Base-by-base conservation (phyloP, 73 alveolate genomes). In the Breviolum minutum region DNA sequence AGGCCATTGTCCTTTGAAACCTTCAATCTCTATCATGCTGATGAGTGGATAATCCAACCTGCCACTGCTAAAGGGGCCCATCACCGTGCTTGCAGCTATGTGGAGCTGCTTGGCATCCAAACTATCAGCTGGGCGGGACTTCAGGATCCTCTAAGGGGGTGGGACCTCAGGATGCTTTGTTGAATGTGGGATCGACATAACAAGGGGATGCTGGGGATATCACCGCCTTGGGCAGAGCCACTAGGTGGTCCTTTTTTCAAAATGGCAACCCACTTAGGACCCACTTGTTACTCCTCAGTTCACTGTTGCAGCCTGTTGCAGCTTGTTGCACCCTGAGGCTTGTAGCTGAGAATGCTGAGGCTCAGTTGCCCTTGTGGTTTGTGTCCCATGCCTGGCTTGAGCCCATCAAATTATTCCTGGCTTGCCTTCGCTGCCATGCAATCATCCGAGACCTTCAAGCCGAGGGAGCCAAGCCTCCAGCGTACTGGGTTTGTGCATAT, bases 401-500 rank as follows among this genome's bases (percentile, higher is more conserved):
- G 32, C 85, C 85, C 24, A 54, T 82, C 63, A 63, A 29, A 29
- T 30, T 14, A 22, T 82, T 82, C 70, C 71, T 82, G 48, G 70
- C 32, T 40, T 82, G 91, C 91, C 30, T 82, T 40, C 91, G 24
- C 71, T 30, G 70, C 40, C 91, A 82, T 63, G 66, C 70, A 48
- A 19, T 29, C 48, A 70, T 82, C 70, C 91, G 91, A 0, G 91
- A 40, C 30, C 77, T 68, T 68, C 24, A 14, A 17, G 77, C 4
- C 24, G 2, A 14, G 0, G 77, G 77, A 22, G 17, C 24, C 77
- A 22, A 40, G n/a, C 77, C n/a, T 14, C 24, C n/a, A 68, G 77
- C 80, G 61, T 86, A 61, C 62, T 61, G 80, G 95, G 80, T 86
- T 80, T 86, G 95, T 63, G 95, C 95, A 77, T 86, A 63, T 86